These are phyloP conservation scores for Bjerkandera adusta DNA, from an alignment of 1,284 basidiomycete genomes.

Conservation along the genomic window DNA sequence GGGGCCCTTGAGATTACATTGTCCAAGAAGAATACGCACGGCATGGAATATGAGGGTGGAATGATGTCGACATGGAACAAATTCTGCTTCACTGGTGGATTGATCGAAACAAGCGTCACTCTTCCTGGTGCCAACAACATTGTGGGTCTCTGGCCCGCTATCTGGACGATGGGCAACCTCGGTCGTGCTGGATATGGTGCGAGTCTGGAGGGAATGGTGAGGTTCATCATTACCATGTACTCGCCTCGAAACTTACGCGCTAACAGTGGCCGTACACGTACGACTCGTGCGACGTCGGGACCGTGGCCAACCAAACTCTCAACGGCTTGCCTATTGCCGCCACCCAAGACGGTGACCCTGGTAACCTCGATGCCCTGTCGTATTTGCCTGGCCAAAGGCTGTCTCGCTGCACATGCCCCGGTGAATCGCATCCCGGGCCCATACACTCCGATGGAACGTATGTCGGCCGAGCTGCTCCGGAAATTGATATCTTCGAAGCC, in stretches of 20 bases:
- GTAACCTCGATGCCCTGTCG: slow-evolving; percentile 41
- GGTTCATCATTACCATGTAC: slow-evolving; percentile 29
- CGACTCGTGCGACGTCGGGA: slow-evolving; percentile 58
- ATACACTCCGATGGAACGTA: slow-evolving; percentile 51
- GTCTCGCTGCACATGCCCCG: slow-evolving; percentile 84
- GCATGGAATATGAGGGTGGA: slow-evolving; percentile 44
- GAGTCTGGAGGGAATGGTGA: slow-evolving; percentile 46
- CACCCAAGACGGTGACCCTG: slow-evolving; percentile 35
- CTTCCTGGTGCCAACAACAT: slow-evolving; percentile 60
- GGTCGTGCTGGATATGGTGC: slow-evolving; percentile 78
- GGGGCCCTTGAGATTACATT: slow-evolving; percentile 56
- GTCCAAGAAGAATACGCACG: slow-evolving; percentile 43
- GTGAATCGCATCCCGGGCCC: slow-evolving; percentile 85
- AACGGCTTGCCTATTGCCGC: slow-evolving; percentile 40
- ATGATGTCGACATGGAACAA: slow-evolving; percentile 50
- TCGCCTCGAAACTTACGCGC: background rate
- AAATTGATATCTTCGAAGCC: slow-evolving; percentile 85
- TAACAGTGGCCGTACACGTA: slow-evolving; percentile 47
- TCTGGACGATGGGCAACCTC: slow-evolving; percentile 79
- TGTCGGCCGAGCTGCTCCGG: slow-evolving; percentile 81
- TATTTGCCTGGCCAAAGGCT: slow-evolving; percentile 76
- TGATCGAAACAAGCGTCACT: slow-evolving; percentile 57
- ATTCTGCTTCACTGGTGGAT: slow-evolving; percentile 82
- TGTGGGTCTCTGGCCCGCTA: slow-evolving; percentile 68
- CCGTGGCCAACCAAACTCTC: slow-evolving; percentile 48